A percentile compares a stretch with the other conserved stretches of the same genome.
Conservation (phyloP, 2,329 filamentous ascomycete species). For the Aciculosporium take region DNA sequence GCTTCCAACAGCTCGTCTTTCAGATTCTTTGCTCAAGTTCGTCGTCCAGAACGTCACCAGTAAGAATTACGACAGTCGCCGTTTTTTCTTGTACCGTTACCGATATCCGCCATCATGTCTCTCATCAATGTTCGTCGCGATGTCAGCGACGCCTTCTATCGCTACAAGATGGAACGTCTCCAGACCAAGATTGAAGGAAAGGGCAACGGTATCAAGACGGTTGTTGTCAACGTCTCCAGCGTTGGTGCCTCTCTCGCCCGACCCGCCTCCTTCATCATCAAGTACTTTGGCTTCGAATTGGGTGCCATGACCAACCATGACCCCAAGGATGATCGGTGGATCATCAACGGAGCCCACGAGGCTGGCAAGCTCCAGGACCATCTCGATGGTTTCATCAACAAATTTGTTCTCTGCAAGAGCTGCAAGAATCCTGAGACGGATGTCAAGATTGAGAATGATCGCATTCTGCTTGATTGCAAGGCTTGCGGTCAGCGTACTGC, state of each 20-base stretch:
- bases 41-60: neutral
- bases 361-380: conserved; percentile 92
- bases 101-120: conserved; percentile 61
- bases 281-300: conserved; percentile 98
- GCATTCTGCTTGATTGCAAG: conserved; percentile 93
- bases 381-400: conserved; percentile 94
- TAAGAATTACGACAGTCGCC: neutral
- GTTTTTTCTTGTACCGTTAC: conserved; percentile 6
- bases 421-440: conserved; percentile 99
- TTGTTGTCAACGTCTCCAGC: conserved; percentile 91
- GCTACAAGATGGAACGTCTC: conserved; percentile 99
- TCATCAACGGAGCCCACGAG: conserved; percentile 98
- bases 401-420: conserved; percentile 98
- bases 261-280: conserved; percentile 90
- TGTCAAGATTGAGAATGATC: conserved; percentile 83
- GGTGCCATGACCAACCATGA: conserved; percentile 98
- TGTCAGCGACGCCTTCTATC: conserved; percentile 97
- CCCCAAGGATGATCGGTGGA: conserved; percentile 96
- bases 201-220: conserved; percentile 98
- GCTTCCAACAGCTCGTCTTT: conserved; percentile 10
- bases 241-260: conserved; percentile 86
- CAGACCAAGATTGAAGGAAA: conserved; percentile 99
- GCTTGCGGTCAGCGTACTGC: conserved; percentile 88
- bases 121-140: conserved; percentile 97
- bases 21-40: conserved; percentile 2